Conservation (phyloP, 192 early-diverging fungal genomes). For the Mortierella antarctica region DNA sequence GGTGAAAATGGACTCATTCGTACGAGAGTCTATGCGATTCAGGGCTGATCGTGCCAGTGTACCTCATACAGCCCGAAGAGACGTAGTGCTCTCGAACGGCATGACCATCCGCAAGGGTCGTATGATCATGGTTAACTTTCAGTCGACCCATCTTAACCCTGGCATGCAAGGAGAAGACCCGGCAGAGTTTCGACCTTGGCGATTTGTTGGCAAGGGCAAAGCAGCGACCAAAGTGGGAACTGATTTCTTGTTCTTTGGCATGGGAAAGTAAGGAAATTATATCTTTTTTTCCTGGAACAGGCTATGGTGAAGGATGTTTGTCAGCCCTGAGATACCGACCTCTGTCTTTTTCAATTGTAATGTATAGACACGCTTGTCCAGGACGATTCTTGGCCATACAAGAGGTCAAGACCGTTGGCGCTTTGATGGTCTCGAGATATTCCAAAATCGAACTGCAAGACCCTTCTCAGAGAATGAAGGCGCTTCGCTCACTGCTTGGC, state of each 20-base stretch:
- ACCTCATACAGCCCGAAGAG: conserved; percentile 24
- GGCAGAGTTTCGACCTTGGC: conserved; percentile 49
- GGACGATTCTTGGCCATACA: conserved; percentile 61
- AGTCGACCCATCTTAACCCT: conserved; percentile 11
- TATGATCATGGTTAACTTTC: conserved; percentile 43
- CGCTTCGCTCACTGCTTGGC: conserved; percentile 1
- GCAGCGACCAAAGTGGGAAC: conserved; percentile 35
- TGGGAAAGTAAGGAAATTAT: conserved; percentile 54
- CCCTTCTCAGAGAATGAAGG: not conserved
- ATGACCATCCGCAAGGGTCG: conserved; percentile 43
- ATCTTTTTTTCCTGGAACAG: no score
- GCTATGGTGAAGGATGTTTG: no score
- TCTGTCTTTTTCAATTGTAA: not conserved
- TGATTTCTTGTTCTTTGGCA: conserved; percentile 54
- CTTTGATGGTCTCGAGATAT: conserved; percentile 50
- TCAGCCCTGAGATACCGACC: no score
- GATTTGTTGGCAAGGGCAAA: conserved; percentile 44
- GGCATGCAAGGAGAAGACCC: conserved; percentile 25
- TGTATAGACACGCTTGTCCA: conserved; percentile 55
- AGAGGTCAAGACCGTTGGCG: conserved; percentile 52
- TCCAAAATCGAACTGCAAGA: conserved; percentile 29
- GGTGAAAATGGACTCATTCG: conserved; percentile 39
- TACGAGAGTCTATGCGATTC: conserved; percentile 38
- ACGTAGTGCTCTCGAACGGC: conserved; percentile 45
- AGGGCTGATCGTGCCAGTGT: no score